phyloP scores from a whole-genome alignment of 2,329 filamentous ascomycete species.

The Alternaria incomplexa region DNA sequence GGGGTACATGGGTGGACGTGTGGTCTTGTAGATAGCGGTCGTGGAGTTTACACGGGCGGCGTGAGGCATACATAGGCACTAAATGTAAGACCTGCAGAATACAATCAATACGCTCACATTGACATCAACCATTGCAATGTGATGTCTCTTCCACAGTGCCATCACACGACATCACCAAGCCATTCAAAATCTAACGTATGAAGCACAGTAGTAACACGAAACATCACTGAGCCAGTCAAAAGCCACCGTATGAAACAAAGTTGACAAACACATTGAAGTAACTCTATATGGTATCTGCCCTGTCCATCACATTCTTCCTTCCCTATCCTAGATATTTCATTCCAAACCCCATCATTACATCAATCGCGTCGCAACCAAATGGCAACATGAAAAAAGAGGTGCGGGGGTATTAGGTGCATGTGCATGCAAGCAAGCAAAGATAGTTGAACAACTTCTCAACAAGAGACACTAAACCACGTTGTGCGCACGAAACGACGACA shows the following conservation, averaged over 20 bases:
- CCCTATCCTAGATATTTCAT: neutral
- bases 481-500: neutral
- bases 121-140: neutral
- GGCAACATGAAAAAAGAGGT: neutral
- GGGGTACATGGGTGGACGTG: neutral
- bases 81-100: neutral
- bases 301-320: neutral
- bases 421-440: neutral
- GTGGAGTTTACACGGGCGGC: neutral
- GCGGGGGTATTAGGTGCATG: conserved; percentile 11
- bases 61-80: neutral
- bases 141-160: neutral
- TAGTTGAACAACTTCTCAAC: neutral
- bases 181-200: neutral
- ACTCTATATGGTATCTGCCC: conserved; percentile 12
- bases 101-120: neutral
- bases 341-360: conserved; percentile 8
- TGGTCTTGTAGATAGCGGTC: neutral
- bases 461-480: conserved; percentile 5
- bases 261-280: neutral
- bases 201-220: neutral
- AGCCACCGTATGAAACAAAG: neutral
- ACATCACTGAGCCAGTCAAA: neutral
- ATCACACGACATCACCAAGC: neutral
- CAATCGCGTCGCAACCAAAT: conserved; percentile 10